These are phyloP conservation scores for Spergularia marina DNA, from an alignment of 148 eudicot genomes.

Conservation along the genomic window DNA sequence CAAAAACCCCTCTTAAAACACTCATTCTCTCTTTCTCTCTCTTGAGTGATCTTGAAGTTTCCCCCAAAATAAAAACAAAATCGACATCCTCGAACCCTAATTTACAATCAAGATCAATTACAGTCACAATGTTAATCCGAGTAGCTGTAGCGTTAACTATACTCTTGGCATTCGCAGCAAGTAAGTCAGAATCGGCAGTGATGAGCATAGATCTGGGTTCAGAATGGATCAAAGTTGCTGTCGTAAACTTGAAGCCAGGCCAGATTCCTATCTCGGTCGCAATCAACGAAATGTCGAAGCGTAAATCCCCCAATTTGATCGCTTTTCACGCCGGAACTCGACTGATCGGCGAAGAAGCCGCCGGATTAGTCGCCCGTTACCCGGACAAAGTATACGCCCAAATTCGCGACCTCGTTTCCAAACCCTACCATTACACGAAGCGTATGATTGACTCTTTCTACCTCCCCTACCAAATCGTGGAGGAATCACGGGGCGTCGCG, in stretches of 20 bases:
- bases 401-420: constrained; percentile 63
- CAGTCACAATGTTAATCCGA: constrained; percentile 29
- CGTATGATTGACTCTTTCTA: constrained; percentile 39
- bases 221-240: constrained; percentile 91
- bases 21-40: neutral
- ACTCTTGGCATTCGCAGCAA: constrained; percentile 27
- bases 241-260: constrained; percentile 86
- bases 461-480: constrained; percentile 53
- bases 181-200: constrained; percentile 55
- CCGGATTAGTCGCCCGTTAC: constrained; percentile 68
- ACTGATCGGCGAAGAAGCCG: constrained; percentile 84
- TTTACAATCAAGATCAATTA: neutral
- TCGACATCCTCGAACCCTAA: neutral
- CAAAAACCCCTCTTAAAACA: constrained; percentile 26
- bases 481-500: constrained; percentile 49
- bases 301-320: constrained; percentile 73
- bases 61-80: constrained; percentile 11
- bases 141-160: constrained; percentile 35
- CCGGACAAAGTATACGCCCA: constrained; percentile 78
- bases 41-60: constrained; percentile 16
- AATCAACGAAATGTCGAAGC: constrained; percentile 95
- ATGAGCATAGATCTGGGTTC: constrained; percentile 93
- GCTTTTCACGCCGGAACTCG: constrained; percentile 66
- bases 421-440: constrained; percentile 39
- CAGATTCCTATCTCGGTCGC: constrained; percentile 86